phyloP scores from a whole-genome alignment of 768 basidiomycete genomes.

The Obba rivulosa region DNA sequence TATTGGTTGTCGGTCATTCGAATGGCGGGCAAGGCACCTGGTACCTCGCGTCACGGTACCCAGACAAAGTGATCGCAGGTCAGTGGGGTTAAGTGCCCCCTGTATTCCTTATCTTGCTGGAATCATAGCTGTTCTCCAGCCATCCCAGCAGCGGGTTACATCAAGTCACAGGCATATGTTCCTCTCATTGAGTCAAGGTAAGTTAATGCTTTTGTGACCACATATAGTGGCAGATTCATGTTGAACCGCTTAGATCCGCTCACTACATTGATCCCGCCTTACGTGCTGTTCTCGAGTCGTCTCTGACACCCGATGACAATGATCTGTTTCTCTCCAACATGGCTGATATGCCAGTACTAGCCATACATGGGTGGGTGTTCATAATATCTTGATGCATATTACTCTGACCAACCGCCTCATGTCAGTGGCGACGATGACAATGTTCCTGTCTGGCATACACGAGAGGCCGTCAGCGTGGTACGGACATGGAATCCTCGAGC shows the following conservation, averaged over 20 bases:
- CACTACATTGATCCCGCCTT: slow-evolving; percentile 78
- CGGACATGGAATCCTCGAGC: slow-evolving; percentile 50
- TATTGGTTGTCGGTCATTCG: slow-evolving; percentile 83
- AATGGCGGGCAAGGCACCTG: slow-evolving; percentile 92
- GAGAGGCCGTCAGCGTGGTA: slow-evolving; percentile 57
- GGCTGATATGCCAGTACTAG: slow-evolving; percentile 61
- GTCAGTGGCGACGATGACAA: slow-evolving; percentile 76
- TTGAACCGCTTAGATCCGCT: slow-evolving; percentile 39
- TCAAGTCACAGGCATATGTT: slow-evolving; percentile 85
- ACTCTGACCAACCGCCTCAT: no score
- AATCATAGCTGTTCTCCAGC: slow-evolving; percentile 31
- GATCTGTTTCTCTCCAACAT: slow-evolving; percentile 82
- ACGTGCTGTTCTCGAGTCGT: slow-evolving; percentile 65
- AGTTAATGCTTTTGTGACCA: neutral
- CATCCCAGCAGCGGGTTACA: slow-evolving; percentile 75
- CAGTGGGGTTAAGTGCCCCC: slow-evolving; percentile 10
- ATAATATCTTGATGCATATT: neutral
- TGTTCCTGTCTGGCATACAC: slow-evolving; percentile 82
- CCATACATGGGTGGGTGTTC: slow-evolving; percentile 67
- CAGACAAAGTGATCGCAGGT: slow-evolving; percentile 70
- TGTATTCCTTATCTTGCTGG: neutral
- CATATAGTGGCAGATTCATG: neutral
- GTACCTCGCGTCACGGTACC: slow-evolving; percentile 72
- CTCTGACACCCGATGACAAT: slow-evolving; percentile 81
- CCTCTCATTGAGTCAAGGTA: slow-evolving; percentile 63